Conservation (phyloP, 148 eudicot genomes). For the Diospyros kaki region DNA sequence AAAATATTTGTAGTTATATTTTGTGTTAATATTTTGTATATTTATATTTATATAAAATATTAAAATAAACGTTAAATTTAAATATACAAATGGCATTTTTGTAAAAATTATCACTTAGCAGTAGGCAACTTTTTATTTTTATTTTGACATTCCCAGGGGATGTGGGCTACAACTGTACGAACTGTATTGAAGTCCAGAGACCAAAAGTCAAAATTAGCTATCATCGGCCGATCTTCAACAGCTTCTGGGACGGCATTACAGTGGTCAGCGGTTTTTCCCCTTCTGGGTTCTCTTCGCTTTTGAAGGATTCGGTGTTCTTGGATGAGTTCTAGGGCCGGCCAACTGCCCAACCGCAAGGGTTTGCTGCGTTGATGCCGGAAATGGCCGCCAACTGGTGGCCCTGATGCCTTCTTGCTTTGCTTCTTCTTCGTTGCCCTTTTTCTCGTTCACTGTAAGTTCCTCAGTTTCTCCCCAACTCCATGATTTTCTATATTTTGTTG, state of each 20-base stretch:
- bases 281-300: background rate
- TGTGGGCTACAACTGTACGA: conserved; percentile 4
- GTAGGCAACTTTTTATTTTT: too few relatives aligned
- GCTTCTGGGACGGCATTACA: background rate
- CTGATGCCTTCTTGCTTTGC: background rate
- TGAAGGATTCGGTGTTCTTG: background rate
- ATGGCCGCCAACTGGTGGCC: conserved; percentile 5
- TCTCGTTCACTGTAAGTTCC: conserved; percentile 9
- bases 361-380: background rate
- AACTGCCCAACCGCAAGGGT: background rate
- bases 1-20: too few relatives aligned
- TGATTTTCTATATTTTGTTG: background rate
- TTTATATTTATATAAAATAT: too few relatives aligned
- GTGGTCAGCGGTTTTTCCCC: background rate
- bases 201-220: conserved; percentile 22
- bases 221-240: conserved; percentile 1
- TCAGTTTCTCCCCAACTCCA: background rate
- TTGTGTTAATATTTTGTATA: too few relatives aligned
- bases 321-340: too few relatives aligned
- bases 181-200: conserved; percentile 11
- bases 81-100: too few relatives aligned
- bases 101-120: too few relatives aligned
- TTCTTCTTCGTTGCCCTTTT: background rate
- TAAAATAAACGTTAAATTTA: too few relatives aligned
- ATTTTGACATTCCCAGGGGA: too few relatives aligned